Conservation (phyloP, 495 filamentous ascomycete genomes). For the Opeltia flavorubescens region DNA sequence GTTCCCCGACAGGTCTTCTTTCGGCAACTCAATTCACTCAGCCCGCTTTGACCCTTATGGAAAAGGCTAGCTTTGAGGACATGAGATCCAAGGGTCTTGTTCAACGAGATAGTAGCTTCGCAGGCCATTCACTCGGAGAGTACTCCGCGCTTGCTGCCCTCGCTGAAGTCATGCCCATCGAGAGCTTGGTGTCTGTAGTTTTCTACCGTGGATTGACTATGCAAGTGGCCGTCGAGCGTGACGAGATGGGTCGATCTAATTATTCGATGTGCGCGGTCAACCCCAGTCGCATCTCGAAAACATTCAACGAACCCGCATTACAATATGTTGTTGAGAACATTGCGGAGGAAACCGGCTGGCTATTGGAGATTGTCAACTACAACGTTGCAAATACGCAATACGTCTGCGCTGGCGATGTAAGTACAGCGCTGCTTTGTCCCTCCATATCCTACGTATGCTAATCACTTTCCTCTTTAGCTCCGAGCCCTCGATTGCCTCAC, state of each 20-base stretch:
- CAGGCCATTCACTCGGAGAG: slow-evolving; percentile 94
- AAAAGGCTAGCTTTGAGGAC: slow-evolving; percentile 98
- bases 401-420: slow-evolving; percentile 81
- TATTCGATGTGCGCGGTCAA: slow-evolving; percentile 99
- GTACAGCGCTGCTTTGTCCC: slow-evolving; percentile 8
- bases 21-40: slow-evolving; percentile 99
- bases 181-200: slow-evolving; percentile 92
- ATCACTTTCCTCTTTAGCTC: slow-evolving; percentile 31
- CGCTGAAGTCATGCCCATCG: slow-evolving; percentile 98
- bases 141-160: slow-evolving; percentile 94
- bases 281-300: slow-evolving; percentile 90
- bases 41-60: slow-evolving; percentile 93
- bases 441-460: slow-evolving; percentile 13
- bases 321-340: slow-evolving; percentile 93
- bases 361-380: slow-evolving; percentile 97
- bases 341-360: slow-evolving; percentile 80
- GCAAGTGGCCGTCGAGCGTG: slow-evolving; percentile 97
- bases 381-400: slow-evolving; percentile 99
- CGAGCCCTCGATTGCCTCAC: slow-evolving; percentile 90
- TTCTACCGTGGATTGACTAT: slow-evolving; percentile 99
- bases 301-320: slow-evolving; percentile 91
- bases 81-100: slow-evolving; percentile 96
- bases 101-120: slow-evolving; percentile 89
- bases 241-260: slow-evolving; percentile 81
- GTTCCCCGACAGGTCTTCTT: slow-evolving; percentile 84